Percentiles rank a stretch among this genome's conserved stretches.
Conservation (phyloP, 1,284 basidiomycete genomes). For the Leucoagaricus sp. region DNA sequence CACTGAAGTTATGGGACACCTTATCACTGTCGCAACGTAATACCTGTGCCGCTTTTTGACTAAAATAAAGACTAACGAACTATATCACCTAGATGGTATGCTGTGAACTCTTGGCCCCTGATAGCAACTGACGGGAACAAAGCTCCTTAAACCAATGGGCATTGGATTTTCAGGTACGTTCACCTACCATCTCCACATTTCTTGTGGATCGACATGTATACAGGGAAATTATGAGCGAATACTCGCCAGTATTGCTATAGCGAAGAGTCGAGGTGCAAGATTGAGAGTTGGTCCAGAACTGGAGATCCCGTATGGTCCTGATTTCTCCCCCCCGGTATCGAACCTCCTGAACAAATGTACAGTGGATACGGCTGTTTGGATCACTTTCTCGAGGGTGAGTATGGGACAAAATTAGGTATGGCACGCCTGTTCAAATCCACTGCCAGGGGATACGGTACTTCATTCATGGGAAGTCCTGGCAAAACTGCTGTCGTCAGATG, state of each 20-base stretch:
- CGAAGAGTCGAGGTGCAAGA: conserved; percentile 88
- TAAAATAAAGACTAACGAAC: neutral
- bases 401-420: no score
- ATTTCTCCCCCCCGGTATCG: conserved; percentile 16
- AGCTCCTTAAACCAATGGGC: conserved; percentile 98
- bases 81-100: conserved; percentile 20
- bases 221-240: conserved; percentile 94
- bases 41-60: conserved; percentile 20
- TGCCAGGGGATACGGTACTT: conserved; percentile 85
- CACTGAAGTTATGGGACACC: conserved; percentile 68
- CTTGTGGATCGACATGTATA: neutral
- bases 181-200: neutral
- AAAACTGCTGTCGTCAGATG: conserved; percentile 81
- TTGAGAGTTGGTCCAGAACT: conserved; percentile 97
- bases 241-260: conserved; percentile 83
- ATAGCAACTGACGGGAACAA: neutral
- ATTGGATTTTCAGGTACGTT: conserved; percentile 82
- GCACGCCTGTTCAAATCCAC: no score
- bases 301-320: conserved; percentile 84
- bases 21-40: conserved; percentile 80
- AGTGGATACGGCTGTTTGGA: conserved; percentile 95
- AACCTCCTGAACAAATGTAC: conserved; percentile 5
- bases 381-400: conserved; percentile 84
- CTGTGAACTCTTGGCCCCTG: conserved; percentile 16
- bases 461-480: conserved; percentile 96